A percentile compares a stretch with the other conserved stretches of the same genome.
Evolutionary conservation across 208 protist genomes (phyloP).

Genomic region (Borovskyia barvae): DNA sequence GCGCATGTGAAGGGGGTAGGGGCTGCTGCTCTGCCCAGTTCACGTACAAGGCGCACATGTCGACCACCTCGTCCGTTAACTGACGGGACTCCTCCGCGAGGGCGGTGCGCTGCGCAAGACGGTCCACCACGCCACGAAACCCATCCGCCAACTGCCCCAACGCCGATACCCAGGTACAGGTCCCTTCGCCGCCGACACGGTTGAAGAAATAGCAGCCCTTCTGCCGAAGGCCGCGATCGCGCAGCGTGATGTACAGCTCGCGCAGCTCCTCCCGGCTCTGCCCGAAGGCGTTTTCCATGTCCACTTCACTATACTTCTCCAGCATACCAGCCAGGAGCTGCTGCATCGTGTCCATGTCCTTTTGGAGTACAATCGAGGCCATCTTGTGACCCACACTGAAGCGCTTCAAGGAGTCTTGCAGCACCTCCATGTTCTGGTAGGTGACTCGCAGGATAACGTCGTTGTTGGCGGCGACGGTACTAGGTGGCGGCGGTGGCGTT

Average conservation of each 20-base stretch:
- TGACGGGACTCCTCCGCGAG: slow-evolving; percentile 36
- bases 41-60: slow-evolving; percentile 68
- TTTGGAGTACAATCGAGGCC: slow-evolving; percentile 75
- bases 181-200: slow-evolving; percentile 62
- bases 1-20: slow-evolving; percentile 26
- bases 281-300: slow-evolving; percentile 52
- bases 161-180: slow-evolving; percentile 49
- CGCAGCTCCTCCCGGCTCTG: slow-evolving; percentile 55
- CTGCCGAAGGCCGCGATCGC: slow-evolving; percentile 50
- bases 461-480: slow-evolving; percentile 31
- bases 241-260: slow-evolving; percentile 55
- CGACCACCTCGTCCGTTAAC: slow-evolving; percentile 59
- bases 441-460: slow-evolving; percentile 65
- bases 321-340: slow-evolving; percentile 72
- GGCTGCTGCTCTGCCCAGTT: slow-evolving; percentile 58
- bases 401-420: slow-evolving; percentile 53
- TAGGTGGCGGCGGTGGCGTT: background rate
- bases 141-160: slow-evolving; percentile 54
- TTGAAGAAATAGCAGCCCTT: slow-evolving; percentile 88
- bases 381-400: slow-evolving; percentile 85
- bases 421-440: slow-evolving; percentile 55
- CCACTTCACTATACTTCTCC: slow-evolving; percentile 69
- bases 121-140: slow-evolving; percentile 51
- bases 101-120: slow-evolving; percentile 43
- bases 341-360: slow-evolving; percentile 78